These are phyloP conservation scores for Lipomyces sp. DNA, from an alignment of 805 yeast species.

Conservation along the genomic window DNA sequence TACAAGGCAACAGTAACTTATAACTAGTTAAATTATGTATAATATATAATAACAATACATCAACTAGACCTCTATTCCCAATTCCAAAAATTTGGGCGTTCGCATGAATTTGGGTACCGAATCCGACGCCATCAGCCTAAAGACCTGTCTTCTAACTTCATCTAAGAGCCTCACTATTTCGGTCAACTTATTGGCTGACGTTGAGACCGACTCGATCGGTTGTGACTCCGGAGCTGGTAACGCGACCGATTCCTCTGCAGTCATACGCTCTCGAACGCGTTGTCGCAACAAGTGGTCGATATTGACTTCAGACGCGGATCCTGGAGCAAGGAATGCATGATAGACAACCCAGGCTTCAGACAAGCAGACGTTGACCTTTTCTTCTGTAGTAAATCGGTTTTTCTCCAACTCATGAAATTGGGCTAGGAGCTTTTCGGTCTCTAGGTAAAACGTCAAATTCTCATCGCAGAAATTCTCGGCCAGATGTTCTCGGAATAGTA, in stretches of 20 bases:
- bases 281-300: slow-evolving; percentile 54
- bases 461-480: slow-evolving; percentile 71
- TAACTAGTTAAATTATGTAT: neutral
- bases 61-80: slow-evolving; percentile 15
- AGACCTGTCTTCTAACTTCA: slow-evolving; percentile 35
- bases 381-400: slow-evolving; percentile 6
- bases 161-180: slow-evolving; percentile 25
- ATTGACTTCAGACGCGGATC: slow-evolving; percentile 73
- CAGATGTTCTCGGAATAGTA: slow-evolving; percentile 68
- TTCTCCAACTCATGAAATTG: slow-evolving; percentile 24
- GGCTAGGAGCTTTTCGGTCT: slow-evolving; percentile 54
- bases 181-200: slow-evolving; percentile 19
- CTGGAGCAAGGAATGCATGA: slow-evolving; percentile 64
- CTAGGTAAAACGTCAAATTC: slow-evolving; percentile 72
- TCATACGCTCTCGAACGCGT: slow-evolving; percentile 31
- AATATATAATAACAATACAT: neutral
- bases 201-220: slow-evolving; percentile 3
- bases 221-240: neutral
- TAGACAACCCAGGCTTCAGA: slow-evolving; percentile 68
- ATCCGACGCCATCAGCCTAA: slow-evolving; percentile 37
- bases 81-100: slow-evolving; percentile 13
- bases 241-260: neutral
- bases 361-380: slow-evolving; percentile 41
- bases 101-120: slow-evolving; percentile 38
- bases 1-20: neutral